Conservation (phyloP, 2,329 filamentous ascomycete species). For the Mycocentrospora acerina region DNA sequence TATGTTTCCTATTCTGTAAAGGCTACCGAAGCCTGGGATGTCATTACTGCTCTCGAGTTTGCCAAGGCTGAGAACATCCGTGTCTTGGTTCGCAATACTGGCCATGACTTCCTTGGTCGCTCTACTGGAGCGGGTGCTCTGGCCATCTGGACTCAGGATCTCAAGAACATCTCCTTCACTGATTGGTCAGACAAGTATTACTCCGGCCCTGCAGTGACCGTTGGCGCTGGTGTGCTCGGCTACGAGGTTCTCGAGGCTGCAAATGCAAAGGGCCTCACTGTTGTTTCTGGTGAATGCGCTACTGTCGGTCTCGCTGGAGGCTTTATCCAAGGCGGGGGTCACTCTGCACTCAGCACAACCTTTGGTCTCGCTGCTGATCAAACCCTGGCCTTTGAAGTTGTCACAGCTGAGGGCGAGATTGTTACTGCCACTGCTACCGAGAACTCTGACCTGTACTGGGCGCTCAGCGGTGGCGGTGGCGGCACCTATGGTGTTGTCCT, state of each 20-base stretch:
- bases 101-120: conserved; percentile 32
- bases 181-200: conserved; percentile 25
- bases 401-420: conserved; percentile 32
- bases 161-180: conserved; percentile 24
- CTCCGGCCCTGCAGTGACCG: conserved; percentile 25
- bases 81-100: conserved; percentile 25
- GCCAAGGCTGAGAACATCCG: conserved; percentile 27
- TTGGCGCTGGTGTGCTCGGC: conserved; percentile 32
- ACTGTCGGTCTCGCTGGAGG: conserved; percentile 39
- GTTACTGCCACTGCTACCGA: conserved; percentile 29
- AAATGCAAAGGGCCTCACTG: conserved; percentile 15
- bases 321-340: conserved; percentile 34
- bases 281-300: conserved; percentile 33
- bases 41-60: conserved; percentile 23
- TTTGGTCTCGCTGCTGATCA: conserved; percentile 37
- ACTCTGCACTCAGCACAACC: conserved; percentile 20
- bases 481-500: conserved; percentile 35
- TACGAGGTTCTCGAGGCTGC: conserved; percentile 26
- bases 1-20: conserved; percentile 42
- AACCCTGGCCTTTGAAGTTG: conserved; percentile 31
- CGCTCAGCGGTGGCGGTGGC: conserved; percentile 34
- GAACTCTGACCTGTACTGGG: conserved; percentile 42
- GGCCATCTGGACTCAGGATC: conserved; percentile 32
- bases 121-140: conserved; percentile 34
- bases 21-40: conserved; percentile 20